A percentile compares a stretch with the other conserved stretches of the same genome.
phyloP scores from a whole-genome alignment of 371 early-diverging fungal genomes.

The Apophysomyces sp. region DNA sequence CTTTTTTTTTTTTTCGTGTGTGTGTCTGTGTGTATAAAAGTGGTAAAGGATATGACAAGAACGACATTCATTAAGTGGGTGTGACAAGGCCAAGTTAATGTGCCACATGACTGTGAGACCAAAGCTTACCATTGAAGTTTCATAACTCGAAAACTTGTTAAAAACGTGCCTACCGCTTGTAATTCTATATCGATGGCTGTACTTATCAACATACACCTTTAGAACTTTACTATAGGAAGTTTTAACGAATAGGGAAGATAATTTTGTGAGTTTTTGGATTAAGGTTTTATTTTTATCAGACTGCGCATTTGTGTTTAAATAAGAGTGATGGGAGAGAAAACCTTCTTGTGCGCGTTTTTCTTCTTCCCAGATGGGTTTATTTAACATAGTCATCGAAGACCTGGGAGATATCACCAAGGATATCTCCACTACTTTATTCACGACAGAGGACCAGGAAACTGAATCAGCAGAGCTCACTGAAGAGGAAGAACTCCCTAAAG shows the following conservation, averaged over 20 bases:
- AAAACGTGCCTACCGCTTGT: too few species aligned
- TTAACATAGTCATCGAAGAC: neutral
- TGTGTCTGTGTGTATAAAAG: too few species aligned
- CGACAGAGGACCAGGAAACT: neutral
- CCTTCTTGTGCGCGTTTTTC: neutral
- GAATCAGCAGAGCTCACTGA: neutral
- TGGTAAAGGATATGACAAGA: too few species aligned
- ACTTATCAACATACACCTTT: too few species aligned
- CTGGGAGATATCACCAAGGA: neutral
- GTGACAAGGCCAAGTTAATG: neutral
- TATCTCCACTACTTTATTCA: neutral
- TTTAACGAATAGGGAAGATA: too few species aligned
- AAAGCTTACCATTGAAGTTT: neutral
- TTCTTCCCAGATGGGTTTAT: neutral
- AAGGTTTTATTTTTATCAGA: too few species aligned
- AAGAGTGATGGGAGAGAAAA: neutral
- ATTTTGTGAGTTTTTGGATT: too few species aligned
- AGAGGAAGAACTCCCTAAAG: neutral
- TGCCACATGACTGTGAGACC: neutral
- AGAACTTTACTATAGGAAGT: too few species aligned
- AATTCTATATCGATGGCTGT: too few species aligned
- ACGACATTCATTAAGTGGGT: too few species aligned
- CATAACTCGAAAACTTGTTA: too few species aligned
- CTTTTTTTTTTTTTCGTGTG: too few species aligned
- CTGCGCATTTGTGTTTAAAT: neutral